These are phyloP conservation scores for Cytospora schulzeri DNA, from an alignment of 2,329 filamentous ascomycete genomes.

Conservation along the genomic window DNA sequence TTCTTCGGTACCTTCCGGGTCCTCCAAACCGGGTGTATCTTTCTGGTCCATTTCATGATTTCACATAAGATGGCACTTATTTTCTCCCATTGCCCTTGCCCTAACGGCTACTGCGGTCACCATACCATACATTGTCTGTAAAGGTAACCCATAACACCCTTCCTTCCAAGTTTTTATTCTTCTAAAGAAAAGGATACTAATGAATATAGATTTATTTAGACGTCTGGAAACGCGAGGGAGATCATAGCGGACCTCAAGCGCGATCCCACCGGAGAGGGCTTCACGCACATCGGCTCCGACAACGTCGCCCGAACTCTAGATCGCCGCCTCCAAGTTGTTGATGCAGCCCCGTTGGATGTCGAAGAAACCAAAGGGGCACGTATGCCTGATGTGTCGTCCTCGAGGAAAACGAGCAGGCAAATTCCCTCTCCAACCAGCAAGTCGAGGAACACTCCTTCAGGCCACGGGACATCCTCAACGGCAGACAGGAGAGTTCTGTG, in stretches of 20 bases:
- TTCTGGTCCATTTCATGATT: too few species aligned
- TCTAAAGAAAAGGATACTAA: too few species aligned
- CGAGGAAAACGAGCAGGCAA: background rate
- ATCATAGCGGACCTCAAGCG: background rate
- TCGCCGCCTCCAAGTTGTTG: background rate
- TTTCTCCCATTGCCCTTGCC: too few species aligned
- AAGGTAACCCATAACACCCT: too few species aligned
- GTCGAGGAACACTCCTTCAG: background rate
- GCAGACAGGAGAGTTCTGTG: constrained; percentile 1
- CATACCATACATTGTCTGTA: too few species aligned
- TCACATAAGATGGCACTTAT: too few species aligned
- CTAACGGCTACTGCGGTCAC: too few species aligned
- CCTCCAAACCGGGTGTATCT: too few species aligned
- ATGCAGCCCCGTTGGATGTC: background rate
- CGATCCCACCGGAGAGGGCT: background rate
- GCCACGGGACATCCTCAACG: background rate
- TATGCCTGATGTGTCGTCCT: background rate
- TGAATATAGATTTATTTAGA: too few species aligned
- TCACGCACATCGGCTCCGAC: background rate
- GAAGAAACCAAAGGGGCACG: background rate
- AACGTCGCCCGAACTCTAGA: background rate
- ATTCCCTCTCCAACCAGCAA: background rate
- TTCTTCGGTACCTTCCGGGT: too few species aligned
- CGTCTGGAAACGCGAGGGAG: too few species aligned
- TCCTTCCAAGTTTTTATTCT: too few species aligned